Conservation (phyloP, 2,329 filamentous ascomycete species). For the Xylariomycetidae sp. region DNA sequence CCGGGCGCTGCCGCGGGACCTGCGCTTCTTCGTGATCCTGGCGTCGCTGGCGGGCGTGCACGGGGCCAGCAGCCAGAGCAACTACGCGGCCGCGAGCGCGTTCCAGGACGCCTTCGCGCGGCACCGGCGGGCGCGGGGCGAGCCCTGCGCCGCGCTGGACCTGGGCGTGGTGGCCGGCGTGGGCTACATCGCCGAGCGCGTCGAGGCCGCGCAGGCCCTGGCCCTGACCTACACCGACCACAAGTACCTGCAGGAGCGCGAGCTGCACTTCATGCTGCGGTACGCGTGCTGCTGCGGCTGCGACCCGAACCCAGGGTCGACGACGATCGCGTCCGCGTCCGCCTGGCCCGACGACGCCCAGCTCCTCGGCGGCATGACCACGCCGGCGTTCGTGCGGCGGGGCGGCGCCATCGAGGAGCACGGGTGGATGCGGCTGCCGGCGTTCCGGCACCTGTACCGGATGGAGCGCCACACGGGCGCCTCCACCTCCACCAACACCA, state of each 20-base stretch:
- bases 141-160: slow-evolving; percentile 4
- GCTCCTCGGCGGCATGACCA: slow-evolving; percentile 5
- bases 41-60: slow-evolving; percentile 31
- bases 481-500: not conserved
- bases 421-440: slow-evolving; percentile 5
- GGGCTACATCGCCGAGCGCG: slow-evolving; percentile 8
- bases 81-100: slow-evolving; percentile 32
- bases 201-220: slow-evolving; percentile 2
- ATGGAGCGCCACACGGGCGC: slow-evolving; percentile 2
- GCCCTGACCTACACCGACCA: slow-evolving; percentile 5
- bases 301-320: not conserved
- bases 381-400: slow-evolving; percentile 4
- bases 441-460: slow-evolving; percentile 6
- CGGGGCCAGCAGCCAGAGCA: slow-evolving; percentile 29
- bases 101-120: slow-evolving; percentile 24
- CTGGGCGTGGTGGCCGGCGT: slow-evolving; percentile 4
- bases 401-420: slow-evolving; percentile 4
- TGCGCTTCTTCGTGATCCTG: slow-evolving; percentile 34
- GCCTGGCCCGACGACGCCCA: slow-evolving; percentile 3
- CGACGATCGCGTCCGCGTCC: not conserved
- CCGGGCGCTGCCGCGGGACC: slow-evolving; percentile 1
- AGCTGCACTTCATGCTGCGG: slow-evolving; percentile 9
- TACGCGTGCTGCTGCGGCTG: slow-evolving; percentile 2
- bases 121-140: slow-evolving; percentile 2
- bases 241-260: slow-evolving; percentile 3